Percentiles rank a stretch among this genome's conserved stretches.
Evolutionary conservation across 345 rosid species (phyloP).

Genomic region (Melastoma malabathricum): DNA sequence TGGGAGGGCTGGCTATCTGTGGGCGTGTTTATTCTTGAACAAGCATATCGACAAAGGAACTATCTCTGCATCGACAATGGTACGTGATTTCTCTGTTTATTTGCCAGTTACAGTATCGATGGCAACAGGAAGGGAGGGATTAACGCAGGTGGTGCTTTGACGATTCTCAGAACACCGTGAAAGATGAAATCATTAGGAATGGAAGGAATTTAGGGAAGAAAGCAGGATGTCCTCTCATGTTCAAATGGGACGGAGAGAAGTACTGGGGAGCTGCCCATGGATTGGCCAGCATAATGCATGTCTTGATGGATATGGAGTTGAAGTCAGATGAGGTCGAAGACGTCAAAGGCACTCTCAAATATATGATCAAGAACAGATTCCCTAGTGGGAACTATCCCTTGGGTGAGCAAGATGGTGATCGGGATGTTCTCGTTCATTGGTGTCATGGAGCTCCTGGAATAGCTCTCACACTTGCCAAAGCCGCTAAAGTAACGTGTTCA

Average conservation of each 20-base stretch:
- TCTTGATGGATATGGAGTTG: conserved; percentile 51
- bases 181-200: conserved; percentile 30
- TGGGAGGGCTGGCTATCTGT: conserved; percentile 49
- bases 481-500: conserved; percentile 36
- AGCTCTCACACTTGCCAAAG: conserved; percentile 51
- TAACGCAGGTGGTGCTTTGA: not conserved
- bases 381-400: conserved; percentile 60
- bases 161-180: conserved; percentile 30
- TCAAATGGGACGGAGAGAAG: conserved; percentile 59
- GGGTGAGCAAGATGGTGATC: conserved; percentile 31
- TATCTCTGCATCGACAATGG: conserved; percentile 25
- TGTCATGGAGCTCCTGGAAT: conserved; percentile 73
- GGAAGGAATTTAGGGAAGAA: conserved; percentile 30
- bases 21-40: conserved; percentile 58
- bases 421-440: conserved; percentile 54
- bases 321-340: conserved; percentile 49
- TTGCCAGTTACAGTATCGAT: no score
- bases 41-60: conserved; percentile 41
- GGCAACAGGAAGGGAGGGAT: no score
- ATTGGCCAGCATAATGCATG: conserved; percentile 54
- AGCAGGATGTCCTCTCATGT: conserved; percentile 51
- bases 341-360: conserved; percentile 44
- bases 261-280: conserved; percentile 82
- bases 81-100: conserved; percentile 6
- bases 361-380: conserved; percentile 42